Conservation (phyloP, 1,284 basidiomycete genomes). For the Cutaneotrichosporon cyanovorans region DNA sequence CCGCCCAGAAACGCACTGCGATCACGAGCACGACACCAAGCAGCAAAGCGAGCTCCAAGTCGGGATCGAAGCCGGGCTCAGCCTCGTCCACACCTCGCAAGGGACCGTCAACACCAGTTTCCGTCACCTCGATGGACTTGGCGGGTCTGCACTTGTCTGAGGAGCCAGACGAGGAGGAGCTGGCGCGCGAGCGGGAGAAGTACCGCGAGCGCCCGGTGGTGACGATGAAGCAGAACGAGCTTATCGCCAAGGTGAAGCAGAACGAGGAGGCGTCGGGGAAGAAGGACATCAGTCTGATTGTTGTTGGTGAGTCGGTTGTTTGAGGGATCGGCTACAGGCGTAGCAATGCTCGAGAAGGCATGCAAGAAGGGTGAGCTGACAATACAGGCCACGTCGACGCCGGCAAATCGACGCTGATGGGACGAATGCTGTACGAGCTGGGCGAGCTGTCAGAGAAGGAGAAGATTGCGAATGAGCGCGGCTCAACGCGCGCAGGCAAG, state of each 20-base stretch:
- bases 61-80: constrained; percentile 18
- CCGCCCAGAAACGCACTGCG: constrained; percentile 27
- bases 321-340: too few species aligned
- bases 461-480: constrained; percentile 75
- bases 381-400: constrained; percentile 91
- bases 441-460: constrained; percentile 82
- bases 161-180: constrained; percentile 45
- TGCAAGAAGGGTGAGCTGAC: constrained; percentile 4
- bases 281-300: constrained; percentile 75
- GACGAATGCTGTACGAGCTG: constrained; percentile 82
- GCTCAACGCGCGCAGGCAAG: constrained; percentile 85
- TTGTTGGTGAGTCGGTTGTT: constrained; percentile 81
- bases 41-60: constrained; percentile 16
- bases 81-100: constrained; percentile 40
- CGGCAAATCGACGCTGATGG: constrained; percentile 97
- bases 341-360: background rate
- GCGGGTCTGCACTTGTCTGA: constrained; percentile 62
- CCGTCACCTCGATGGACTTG: constrained; percentile 51
- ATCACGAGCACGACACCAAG: constrained; percentile 3
- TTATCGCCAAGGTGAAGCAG: constrained; percentile 72
- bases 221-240: constrained; percentile 68
- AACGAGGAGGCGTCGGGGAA: constrained; percentile 55
- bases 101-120: constrained; percentile 45
- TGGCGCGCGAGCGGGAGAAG: constrained; percentile 50
- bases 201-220: constrained; percentile 52